Conservation (phyloP, 2,329 filamentous ascomycete genomes). For the Hymenoscyphus scutula region DNA sequence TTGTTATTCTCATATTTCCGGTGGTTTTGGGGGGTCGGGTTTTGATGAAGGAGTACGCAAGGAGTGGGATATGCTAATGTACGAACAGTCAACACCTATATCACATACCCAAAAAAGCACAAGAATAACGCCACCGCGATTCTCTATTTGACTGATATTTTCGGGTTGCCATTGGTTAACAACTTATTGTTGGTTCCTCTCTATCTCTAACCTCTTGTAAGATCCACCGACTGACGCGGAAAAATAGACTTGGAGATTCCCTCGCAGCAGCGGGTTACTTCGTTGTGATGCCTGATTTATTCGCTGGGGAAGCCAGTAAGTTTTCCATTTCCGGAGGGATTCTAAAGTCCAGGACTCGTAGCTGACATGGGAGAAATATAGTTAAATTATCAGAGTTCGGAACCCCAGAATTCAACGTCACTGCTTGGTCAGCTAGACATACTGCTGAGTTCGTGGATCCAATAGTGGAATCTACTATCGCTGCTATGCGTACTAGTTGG, state of each 20-base stretch:
- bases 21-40: neutral
- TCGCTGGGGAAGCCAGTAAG: constrained; percentile 48
- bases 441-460: constrained; percentile 43
- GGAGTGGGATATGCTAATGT: neutral
- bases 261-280: constrained; percentile 67
- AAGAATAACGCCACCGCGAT: constrained; percentile 49
- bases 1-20: neutral
- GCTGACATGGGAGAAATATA: neutral
- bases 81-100: constrained; percentile 51
- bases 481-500: constrained; percentile 45
- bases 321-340: constrained; percentile 10
- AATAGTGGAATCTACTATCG: constrained; percentile 46
- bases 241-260: constrained; percentile 53
- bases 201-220: neutral
- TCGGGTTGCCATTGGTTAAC: constrained; percentile 45
- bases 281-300: constrained; percentile 63
- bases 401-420: constrained; percentile 41
- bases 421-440: constrained; percentile 43
- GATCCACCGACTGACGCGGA: neutral
- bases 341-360: neutral
- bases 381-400: constrained; percentile 11
- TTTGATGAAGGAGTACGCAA: neutral
- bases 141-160: constrained; percentile 56
- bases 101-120: constrained; percentile 47
- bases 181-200: constrained; percentile 18